A percentile compares a stretch with the other conserved stretches of the same genome.
These are phyloP conservation scores for Pseudozyma tsukubaensis DNA, from an alignment of 1,284 basidiomycete species.

Conservation along the genomic window DNA sequence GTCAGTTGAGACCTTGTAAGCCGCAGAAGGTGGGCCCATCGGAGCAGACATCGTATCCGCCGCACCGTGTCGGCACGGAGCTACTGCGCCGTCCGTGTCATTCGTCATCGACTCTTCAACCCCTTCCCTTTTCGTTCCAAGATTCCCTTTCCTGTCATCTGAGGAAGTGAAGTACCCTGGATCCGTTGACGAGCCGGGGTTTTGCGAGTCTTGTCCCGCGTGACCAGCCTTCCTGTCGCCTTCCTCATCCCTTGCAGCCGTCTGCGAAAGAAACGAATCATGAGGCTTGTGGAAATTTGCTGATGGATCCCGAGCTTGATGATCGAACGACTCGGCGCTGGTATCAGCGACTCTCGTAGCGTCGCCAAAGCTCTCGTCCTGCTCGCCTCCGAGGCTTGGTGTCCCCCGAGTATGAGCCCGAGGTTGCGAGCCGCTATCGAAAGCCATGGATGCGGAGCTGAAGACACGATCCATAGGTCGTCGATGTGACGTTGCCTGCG, in stretches of 20 bases:
- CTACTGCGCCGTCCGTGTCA: background rate
- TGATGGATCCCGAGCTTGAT: background rate
- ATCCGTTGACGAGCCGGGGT: background rate
- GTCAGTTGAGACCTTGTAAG: background rate
- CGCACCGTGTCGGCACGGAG: no score
- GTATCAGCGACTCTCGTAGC: background rate
- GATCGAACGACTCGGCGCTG: conserved; percentile 2
- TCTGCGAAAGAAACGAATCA: conserved; percentile 35
- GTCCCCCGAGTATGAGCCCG: conserved; percentile 2
- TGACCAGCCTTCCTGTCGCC: conserved; percentile 34
- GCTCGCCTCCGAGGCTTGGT: conserved; percentile 4
- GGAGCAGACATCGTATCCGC: background rate
- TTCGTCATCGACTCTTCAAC: background rate
- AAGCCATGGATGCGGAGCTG: conserved; percentile 17
- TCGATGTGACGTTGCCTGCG: conserved; percentile 29
- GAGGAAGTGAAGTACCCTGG: background rate
- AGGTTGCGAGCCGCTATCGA: conserved; percentile 20
- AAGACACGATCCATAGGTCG: conserved; percentile 24
- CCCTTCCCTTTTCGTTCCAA: background rate
- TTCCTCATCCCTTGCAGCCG: conserved; percentile 43
- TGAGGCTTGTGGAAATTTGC: conserved; percentile 50
- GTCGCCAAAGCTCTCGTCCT: conserved; percentile 9
- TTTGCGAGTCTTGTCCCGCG: conserved; percentile 2
- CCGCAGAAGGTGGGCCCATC: conserved; percentile 10
- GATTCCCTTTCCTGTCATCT: background rate